These are phyloP conservation scores for Arxiozyma telluris DNA, from an alignment of 1,139 yeast genomes.

Conservation along the genomic window DNA sequence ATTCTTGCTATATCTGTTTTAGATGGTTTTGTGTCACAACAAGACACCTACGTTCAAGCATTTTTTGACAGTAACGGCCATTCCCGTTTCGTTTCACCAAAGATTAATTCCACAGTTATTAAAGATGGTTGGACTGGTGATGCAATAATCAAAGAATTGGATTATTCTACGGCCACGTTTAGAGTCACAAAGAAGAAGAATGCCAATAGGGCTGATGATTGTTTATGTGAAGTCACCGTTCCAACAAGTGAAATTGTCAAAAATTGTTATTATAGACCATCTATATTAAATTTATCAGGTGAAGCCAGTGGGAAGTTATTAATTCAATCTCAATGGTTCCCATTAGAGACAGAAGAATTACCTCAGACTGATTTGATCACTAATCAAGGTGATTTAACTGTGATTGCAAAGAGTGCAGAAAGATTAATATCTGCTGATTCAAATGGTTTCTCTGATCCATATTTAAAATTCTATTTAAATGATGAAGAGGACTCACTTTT, in stretches of 20 bases:
- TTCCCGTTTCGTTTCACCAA: slow-evolving; percentile 48
- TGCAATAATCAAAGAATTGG: slow-evolving; percentile 63
- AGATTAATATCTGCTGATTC: slow-evolving; percentile 75
- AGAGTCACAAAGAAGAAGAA: slow-evolving; percentile 49
- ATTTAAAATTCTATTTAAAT: slow-evolving; percentile 56
- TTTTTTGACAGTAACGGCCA: slow-evolving; percentile 69
- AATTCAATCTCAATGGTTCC: slow-evolving; percentile 71
- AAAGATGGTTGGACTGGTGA: slow-evolving; percentile 61
- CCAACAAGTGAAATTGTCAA: slow-evolving; percentile 62
- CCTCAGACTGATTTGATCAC: slow-evolving; percentile 70
- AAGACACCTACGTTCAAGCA: slow-evolving; percentile 56
- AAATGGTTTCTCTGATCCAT: slow-evolving; percentile 92
- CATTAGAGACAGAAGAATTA: slow-evolving; percentile 49
- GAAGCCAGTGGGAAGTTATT: slow-evolving; percentile 40
- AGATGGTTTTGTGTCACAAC: slow-evolving; percentile 46
- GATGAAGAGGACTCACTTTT: slow-evolving; percentile 45
- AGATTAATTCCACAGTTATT: slow-evolving; percentile 35
- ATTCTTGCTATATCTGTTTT: slow-evolving; percentile 59
- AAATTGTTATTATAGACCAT: slow-evolving; percentile 55
- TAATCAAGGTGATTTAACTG: slow-evolving; percentile 65
- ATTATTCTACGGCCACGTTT: slow-evolving; percentile 58
- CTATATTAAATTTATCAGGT: slow-evolving; percentile 46
- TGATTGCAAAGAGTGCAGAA: slow-evolving; percentile 57
- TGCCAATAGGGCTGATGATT: slow-evolving; percentile 47
- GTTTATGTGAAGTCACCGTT: slow-evolving; percentile 53